Base-by-base conservation (phyloP, 768 basidiomycete genomes). In the Pholiota conissans region DNA sequence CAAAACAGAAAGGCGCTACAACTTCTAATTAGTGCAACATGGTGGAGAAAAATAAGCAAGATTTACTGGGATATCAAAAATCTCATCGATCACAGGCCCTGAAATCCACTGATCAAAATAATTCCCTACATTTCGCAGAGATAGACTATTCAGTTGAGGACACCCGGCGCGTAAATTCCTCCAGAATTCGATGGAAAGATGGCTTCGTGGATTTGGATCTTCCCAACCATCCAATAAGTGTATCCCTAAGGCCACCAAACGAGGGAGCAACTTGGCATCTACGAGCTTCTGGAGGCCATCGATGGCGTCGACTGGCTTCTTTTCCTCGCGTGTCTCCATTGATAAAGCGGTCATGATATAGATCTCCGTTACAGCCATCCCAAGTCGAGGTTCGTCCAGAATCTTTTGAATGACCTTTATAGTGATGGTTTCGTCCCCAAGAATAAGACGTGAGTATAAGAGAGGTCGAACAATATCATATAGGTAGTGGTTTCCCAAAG, bases 291-390 rank as follows among this genome's bases (percentile, higher is more conserved):
- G 29, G 24, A 62, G n/a, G 3, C 50, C 49, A 42, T 16, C 51
- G 24, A 62, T 29, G 49, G 37, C 45, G 20, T 62, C 49, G 9
- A 47, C 52, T 3, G 53, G 39, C n/a, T 4, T 45, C 20, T 40
- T 13, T 13, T 49, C 27, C 1, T 34, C 11, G 7, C 30, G 49
- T 1, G 51, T 40, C 2, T 26, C 40, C 14, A 18, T 34, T 5
- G 62, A 62, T 6, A 63, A 39, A 6, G 52, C 58, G 5, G 58
- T 60, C 34, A 61, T 45, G 39, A 61, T 56, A 32, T 65, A 60
- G 9, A 63, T 20, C 39, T 56, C 63, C 10, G 61, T 45, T 20
- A 66, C 53, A n/a, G 22, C n/a, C 7, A 26, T 22, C 2, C 65
- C 61, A 13, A 62, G 35, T 9, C 22, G n/a, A 4, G 58, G 56